phyloP scores from a whole-genome alignment of 23 red algal species.

The Gracilaria caudata region DNA sequence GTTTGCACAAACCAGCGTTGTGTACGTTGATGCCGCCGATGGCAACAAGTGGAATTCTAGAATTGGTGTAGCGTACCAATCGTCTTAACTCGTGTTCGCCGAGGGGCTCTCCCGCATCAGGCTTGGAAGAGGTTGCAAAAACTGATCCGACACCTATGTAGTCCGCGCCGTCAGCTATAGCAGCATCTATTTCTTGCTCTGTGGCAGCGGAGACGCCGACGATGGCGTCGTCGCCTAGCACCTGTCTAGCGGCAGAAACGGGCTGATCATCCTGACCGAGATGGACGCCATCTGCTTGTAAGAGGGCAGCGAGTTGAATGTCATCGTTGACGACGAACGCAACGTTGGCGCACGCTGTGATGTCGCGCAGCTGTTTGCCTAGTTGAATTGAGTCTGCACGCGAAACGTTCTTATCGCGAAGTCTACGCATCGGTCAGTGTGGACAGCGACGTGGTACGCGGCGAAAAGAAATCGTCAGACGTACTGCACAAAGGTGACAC shows the following conservation, averaged over 20 bases:
- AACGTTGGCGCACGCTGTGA: conserved; percentile 32
- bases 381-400: conserved; percentile 27
- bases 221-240: conserved; percentile 50
- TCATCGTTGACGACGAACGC: conserved; percentile 92
- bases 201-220: conserved; percentile 87
- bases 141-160: conserved; percentile 90
- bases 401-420: conserved; percentile 75
- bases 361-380: conserved; percentile 42
- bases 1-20: conserved; percentile 63
- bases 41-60: conserved; percentile 82
- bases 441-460: not conserved
- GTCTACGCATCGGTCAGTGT: conserved; percentile 31
- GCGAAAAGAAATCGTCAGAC: not conserved
- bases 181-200: conserved; percentile 61
- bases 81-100: conserved; percentile 53
- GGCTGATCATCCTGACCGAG: conserved; percentile 94
- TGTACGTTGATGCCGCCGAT: conserved; percentile 81
- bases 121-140: conserved; percentile 77
- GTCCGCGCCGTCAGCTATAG: conserved; percentile 57
- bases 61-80: conserved; percentile 37
- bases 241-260: conserved; percentile 31
- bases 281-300: conserved; percentile 93
- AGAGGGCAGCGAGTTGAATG: conserved; percentile 71
- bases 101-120: conserved; percentile 88
- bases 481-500: conserved; percentile 48